phyloP scores from a whole-genome alignment of 768 basidiomycete genomes.

The Tricholomella constricta region DNA sequence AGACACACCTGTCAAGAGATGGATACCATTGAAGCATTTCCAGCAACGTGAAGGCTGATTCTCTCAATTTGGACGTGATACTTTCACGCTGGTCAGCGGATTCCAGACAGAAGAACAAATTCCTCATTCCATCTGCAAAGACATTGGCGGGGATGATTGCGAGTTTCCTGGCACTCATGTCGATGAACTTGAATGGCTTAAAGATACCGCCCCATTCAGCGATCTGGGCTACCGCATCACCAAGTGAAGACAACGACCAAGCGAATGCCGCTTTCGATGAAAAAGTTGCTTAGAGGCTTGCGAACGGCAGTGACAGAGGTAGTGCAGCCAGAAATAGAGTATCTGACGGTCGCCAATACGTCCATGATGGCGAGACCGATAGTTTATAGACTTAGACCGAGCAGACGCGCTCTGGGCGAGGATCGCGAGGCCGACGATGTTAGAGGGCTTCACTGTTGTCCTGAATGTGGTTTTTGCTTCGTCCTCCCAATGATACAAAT shows the following conservation, averaged over 20 bases:
- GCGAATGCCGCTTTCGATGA: conserved; percentile 20
- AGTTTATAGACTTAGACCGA: conserved; percentile 9
- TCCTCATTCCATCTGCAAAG: conserved; percentile 29
- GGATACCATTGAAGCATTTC: conserved; percentile 44
- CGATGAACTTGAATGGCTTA: conserved; percentile 25
- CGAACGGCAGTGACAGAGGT: conserved; percentile 16
- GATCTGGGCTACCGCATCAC: too few relatives aligned
- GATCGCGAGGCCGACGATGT: conserved; percentile 9
- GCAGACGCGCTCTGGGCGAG: conserved; percentile 14
- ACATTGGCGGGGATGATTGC: conserved; percentile 30
- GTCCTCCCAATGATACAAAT: background rate
- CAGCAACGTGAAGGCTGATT: conserved; percentile 45
- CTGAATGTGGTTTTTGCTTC: background rate
- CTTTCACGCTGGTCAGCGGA: conserved; percentile 10
- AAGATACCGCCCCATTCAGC: conserved; percentile 28
- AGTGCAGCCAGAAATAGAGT: too few relatives aligned
- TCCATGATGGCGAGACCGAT: too few relatives aligned
- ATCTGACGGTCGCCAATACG: too few relatives aligned
- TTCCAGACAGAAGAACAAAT: background rate
- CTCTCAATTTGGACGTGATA: conserved; percentile 37
- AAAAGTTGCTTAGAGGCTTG: conserved; percentile 17
- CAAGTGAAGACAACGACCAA: too few relatives aligned
- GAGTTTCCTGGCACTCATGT: conserved; percentile 23
- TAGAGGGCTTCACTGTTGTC: conserved; percentile 9
- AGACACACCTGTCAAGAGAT: conserved; percentile 49